Percentiles rank a stretch among this genome's conserved stretches.
These are phyloP conservation scores for Noccaea bulbosa DNA, from an alignment of 345 rosid genomes.

Conservation along the genomic window DNA sequence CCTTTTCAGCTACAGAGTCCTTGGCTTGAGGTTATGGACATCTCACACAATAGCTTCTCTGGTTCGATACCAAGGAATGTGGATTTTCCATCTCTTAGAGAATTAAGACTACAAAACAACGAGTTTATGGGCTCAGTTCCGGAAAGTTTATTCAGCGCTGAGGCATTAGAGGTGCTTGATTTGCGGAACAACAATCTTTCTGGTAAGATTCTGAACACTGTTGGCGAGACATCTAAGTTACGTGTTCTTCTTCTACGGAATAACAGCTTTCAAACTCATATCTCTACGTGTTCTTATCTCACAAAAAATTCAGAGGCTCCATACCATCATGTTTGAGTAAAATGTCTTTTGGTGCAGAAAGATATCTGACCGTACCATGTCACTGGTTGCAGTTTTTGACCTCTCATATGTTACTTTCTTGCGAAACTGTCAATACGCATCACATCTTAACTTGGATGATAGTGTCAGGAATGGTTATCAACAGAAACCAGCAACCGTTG, in stretches of 20 bases:
- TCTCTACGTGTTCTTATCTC: conserved; percentile 52
- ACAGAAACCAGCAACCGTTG: not conserved
- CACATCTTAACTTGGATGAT: conserved; percentile 7
- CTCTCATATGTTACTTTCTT: conserved; percentile 5
- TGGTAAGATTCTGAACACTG: conserved; percentile 51
- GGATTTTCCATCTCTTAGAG: conserved; percentile 41
- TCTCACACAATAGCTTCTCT: conserved; percentile 60
- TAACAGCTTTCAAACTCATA: conserved; percentile 51
- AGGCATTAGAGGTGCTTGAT: conserved; percentile 56
- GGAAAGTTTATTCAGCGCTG: conserved; percentile 52
- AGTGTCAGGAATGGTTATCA: not conserved
- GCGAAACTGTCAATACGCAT: conserved; percentile 11
- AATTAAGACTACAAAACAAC: conserved; percentile 35
- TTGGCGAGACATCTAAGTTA: conserved; percentile 56
- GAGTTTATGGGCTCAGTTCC: conserved; percentile 49
- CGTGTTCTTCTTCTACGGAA: conserved; percentile 68
- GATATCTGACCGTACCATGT: not conserved
- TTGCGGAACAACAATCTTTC: conserved; percentile 57
- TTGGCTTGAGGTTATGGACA: conserved; percentile 55
- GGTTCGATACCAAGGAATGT: conserved; percentile 67
- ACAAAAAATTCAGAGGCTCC: conserved; percentile 24
- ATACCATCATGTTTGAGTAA: conserved; percentile 33
- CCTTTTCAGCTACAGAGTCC: conserved; percentile 61
- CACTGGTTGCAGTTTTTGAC: conserved; percentile 12
- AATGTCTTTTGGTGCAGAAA: conserved; percentile 27